These are phyloP conservation scores for Xylaria palmicola DNA, from an alignment of 495 filamentous ascomycete species.

Conservation along the genomic window DNA sequence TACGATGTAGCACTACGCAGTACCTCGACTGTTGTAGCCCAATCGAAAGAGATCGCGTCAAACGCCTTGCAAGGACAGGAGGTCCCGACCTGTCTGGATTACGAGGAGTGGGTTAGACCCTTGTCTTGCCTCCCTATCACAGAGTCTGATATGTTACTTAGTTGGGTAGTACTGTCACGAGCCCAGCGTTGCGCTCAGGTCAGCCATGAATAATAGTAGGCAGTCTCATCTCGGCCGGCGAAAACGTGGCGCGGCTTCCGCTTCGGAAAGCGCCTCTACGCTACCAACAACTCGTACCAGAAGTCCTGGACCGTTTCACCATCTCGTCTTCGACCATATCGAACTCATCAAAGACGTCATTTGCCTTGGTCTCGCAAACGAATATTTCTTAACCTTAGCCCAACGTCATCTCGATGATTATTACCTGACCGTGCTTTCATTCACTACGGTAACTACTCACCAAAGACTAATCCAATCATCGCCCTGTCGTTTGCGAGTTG, in stretches of 20 bases:
- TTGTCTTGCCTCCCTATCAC: no score
- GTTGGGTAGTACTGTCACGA: neutral
- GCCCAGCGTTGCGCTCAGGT: neutral
- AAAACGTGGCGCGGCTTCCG: no score
- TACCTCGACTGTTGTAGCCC: neutral
- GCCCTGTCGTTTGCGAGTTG: neutral
- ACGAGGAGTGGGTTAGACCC: neutral
- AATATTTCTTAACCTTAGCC: slow-evolving; percentile 3
- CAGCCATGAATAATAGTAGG: no score
- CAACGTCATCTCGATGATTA: neutral
- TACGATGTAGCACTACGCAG: neutral
- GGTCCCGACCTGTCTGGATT: neutral
- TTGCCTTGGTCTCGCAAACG: slow-evolving; percentile 5
- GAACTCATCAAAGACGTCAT: neutral
- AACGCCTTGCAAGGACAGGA: neutral
- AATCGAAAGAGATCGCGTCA: neutral
- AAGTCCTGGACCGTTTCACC: no score
- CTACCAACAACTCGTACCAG: no score
- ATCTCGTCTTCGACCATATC: slow-evolving; percentile 5
- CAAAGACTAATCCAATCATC: neutral
- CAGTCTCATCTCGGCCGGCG: no score
- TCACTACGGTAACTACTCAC: neutral
- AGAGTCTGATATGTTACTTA: neutral
- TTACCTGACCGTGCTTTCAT: no score
- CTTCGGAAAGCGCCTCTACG: no score